Conservation (phyloP, 2,329 filamentous ascomycete genomes). For the Aplosporella prunicola region DNA sequence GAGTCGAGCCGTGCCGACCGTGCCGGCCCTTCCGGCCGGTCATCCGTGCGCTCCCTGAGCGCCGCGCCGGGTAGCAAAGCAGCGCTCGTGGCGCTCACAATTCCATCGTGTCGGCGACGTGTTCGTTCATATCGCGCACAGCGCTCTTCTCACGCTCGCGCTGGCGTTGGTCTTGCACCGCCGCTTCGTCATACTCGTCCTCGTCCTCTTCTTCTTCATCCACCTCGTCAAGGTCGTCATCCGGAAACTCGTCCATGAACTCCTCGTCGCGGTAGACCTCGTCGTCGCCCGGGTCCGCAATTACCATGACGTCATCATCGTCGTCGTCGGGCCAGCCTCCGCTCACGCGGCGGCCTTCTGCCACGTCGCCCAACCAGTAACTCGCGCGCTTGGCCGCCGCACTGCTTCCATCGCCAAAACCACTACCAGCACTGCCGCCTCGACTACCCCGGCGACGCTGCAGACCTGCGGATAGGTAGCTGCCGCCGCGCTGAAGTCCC, state of each 20-base stretch:
- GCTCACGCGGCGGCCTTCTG: slow-evolving; percentile 18
- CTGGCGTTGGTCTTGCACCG: slow-evolving; percentile 1
- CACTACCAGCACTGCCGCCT: slow-evolving; percentile 1
- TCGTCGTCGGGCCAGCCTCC: slow-evolving; percentile 35
- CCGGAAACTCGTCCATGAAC: slow-evolving; percentile 1
- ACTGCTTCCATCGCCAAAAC: slow-evolving; percentile 21
- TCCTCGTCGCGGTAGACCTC: slow-evolving; percentile 27
- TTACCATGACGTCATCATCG: slow-evolving; percentile 31
- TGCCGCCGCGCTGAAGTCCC: slow-evolving; percentile 18
- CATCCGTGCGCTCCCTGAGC: too few relatives aligned
- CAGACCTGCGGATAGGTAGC: background rate
- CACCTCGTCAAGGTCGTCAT: slow-evolving; percentile 7
- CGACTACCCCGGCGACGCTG: background rate
- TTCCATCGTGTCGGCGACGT: slow-evolving; percentile 45
- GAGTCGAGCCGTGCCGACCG: too few relatives aligned
- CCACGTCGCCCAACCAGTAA: slow-evolving; percentile 74
- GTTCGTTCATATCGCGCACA: slow-evolving; percentile 44
- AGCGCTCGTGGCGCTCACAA: too few relatives aligned
- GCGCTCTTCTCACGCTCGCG: slow-evolving; percentile 38
- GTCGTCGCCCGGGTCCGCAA: slow-evolving; percentile 27
- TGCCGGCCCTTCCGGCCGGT: too few relatives aligned
- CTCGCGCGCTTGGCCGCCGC: slow-evolving; percentile 70
- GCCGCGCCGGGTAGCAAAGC: too few relatives aligned
- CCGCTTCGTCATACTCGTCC: slow-evolving; percentile 31
- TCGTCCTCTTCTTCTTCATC: slow-evolving; percentile 17